Conservation (phyloP, 768 basidiomycete species). For the Sistotremastrum suecicum region DNA sequence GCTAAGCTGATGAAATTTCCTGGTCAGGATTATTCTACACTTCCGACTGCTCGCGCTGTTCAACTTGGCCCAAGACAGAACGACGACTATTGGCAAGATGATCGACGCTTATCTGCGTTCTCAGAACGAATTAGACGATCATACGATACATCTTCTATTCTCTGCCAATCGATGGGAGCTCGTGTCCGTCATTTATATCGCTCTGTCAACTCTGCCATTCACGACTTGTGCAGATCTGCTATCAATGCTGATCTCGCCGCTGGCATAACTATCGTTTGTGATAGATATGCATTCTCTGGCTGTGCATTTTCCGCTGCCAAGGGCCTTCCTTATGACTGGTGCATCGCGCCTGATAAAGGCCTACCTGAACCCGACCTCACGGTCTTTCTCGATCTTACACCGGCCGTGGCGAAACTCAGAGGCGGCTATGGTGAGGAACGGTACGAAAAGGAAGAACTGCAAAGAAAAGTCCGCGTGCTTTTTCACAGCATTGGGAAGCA, state of each 20-base stretch:
- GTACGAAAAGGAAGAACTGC: slow-evolving; percentile 73
- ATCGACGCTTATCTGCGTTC: slow-evolving; percentile 86
- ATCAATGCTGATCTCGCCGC: slow-evolving; percentile 44
- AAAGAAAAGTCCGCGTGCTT: slow-evolving; percentile 42
- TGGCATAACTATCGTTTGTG: slow-evolving; percentile 72
- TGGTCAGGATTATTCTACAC: slow-evolving; percentile 32
- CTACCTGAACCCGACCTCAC: slow-evolving; percentile 85
- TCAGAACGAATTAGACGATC: slow-evolving; percentile 79
- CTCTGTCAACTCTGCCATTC: background rate
- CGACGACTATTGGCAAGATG: slow-evolving; percentile 81
- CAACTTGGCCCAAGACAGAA: slow-evolving; percentile 51
- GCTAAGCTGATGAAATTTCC: slow-evolving; percentile 76
- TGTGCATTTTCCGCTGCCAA: slow-evolving; percentile 56
- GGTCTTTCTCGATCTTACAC: slow-evolving; percentile 73
- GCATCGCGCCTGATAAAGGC: slow-evolving; percentile 68
- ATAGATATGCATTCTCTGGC: slow-evolving; percentile 94
- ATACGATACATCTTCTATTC: slow-evolving; percentile 85
- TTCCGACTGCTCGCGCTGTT: background rate
- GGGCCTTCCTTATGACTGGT: slow-evolving; percentile 68
- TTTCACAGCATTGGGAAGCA: slow-evolving; percentile 48
- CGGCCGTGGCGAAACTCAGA: slow-evolving; percentile 49
- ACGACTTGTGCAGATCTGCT: slow-evolving; percentile 26
- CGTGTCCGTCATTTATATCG: slow-evolving; percentile 31
- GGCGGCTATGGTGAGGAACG: slow-evolving; percentile 80
- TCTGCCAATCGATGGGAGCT: slow-evolving; percentile 96